These are phyloP conservation scores for Botrytis fragariae DNA, from an alignment of 2,329 filamentous ascomycete genomes.

Conservation along the genomic window DNA sequence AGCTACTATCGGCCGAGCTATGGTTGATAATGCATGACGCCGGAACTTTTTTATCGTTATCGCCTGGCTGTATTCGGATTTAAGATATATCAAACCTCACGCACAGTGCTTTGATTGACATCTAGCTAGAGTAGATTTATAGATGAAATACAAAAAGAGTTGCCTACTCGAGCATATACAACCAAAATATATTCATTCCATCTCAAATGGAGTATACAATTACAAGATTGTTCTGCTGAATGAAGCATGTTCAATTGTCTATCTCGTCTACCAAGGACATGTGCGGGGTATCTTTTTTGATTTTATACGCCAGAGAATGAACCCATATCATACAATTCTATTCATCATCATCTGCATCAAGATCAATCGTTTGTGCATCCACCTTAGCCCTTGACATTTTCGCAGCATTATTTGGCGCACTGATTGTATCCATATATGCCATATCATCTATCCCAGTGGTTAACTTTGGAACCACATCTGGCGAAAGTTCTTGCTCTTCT, in stretches of 20 bases:
- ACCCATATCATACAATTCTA: constrained; percentile 16
- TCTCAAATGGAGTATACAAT: not conserved
- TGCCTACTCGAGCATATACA: not conserved
- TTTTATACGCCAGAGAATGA: constrained; percentile 29
- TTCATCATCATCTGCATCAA: constrained; percentile 13
- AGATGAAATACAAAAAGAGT: not conserved
- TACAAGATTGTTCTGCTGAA: not conserved
- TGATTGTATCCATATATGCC: constrained; percentile 62
- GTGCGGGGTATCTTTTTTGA: constrained; percentile 35
- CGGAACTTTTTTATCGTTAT: constrained; percentile 22
- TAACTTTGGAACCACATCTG: constrained; percentile 40
- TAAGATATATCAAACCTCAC: not conserved
- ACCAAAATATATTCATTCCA: not conserved
- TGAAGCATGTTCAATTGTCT: constrained; percentile 15
- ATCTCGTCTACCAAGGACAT: constrained; percentile 13
- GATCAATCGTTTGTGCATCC: constrained; percentile 25
- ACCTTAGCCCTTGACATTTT: constrained; percentile 35
- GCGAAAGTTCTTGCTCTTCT: constrained; percentile 24
- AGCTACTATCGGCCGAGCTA: constrained; percentile 18
- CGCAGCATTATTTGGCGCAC: constrained; percentile 45
- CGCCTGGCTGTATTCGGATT: constrained; percentile 15
- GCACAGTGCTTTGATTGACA: not conserved
- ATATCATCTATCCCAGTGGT: constrained; percentile 55
- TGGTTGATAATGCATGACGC: constrained; percentile 16
- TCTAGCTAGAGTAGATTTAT: not conserved